Conservation (phyloP, 208 protist species). For the Acanthamoeba rhysodes region DNA sequence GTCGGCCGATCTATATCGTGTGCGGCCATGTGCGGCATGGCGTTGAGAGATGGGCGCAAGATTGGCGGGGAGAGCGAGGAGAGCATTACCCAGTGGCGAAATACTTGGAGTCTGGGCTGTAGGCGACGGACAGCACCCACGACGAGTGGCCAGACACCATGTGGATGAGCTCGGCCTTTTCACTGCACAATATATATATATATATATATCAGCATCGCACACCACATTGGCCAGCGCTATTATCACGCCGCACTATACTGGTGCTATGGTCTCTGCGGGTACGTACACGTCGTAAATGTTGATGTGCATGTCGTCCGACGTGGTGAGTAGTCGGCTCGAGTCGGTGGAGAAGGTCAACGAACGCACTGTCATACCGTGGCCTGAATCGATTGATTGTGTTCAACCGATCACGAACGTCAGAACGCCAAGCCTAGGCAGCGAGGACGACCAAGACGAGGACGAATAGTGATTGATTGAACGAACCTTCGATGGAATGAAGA, state of each 20-base stretch:
- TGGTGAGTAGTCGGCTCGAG: slow-evolving; percentile 20
- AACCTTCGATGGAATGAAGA: slow-evolving; percentile 64
- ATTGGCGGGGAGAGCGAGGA: background rate
- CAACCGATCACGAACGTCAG: background rate
- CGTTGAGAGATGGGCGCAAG: background rate
- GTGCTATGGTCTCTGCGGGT: too few species aligned
- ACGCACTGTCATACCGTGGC: slow-evolving; percentile 68
- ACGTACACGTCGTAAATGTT: slow-evolving; percentile 65
- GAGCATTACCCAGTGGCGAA: slow-evolving; percentile 13
- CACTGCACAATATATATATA: background rate
- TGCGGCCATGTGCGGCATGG: background rate
- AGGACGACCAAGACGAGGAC: background rate
- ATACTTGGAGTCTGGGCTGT: slow-evolving; percentile 67
- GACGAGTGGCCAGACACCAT: slow-evolving; percentile 56
- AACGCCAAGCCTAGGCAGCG: too few species aligned
- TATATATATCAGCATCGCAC: too few species aligned
- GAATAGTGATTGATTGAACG: too few species aligned
- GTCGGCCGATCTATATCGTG: slow-evolving; percentile 23
- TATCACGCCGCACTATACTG: background rate
- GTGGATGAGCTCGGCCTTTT: slow-evolving; percentile 44
- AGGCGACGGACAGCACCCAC: slow-evolving; percentile 52
- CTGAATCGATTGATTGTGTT: background rate
- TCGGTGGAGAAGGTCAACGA: slow-evolving; percentile 67
- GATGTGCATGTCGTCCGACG: slow-evolving; percentile 71
- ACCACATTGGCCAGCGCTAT: background rate